Percentiles rank a stretch among this genome's conserved stretches.
These are phyloP conservation scores for Candida succiphila DNA, from an alignment of 805 yeast genomes.

Conservation along the genomic window DNA sequence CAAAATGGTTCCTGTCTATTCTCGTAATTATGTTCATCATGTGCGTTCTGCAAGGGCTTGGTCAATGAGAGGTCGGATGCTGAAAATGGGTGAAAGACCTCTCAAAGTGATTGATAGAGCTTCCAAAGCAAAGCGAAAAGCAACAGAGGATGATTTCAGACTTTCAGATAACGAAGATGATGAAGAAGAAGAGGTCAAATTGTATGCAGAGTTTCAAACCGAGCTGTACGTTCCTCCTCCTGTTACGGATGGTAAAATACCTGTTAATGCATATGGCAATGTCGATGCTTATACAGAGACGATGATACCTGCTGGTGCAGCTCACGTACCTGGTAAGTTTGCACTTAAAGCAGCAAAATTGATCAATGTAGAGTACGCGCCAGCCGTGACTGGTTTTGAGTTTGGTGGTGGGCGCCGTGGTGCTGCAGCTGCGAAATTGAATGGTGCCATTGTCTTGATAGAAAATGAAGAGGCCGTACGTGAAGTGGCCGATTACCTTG, in stretches of 20 bases:
- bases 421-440: slow-evolving; percentile 51
- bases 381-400: slow-evolving; percentile 82
- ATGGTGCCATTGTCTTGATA: slow-evolving; percentile 67
- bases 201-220: slow-evolving; percentile 77
- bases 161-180: slow-evolving; percentile 26
- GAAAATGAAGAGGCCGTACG: slow-evolving; percentile 53
- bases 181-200: slow-evolving; percentile 44
- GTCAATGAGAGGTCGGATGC: slow-evolving; percentile 71
- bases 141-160: slow-evolving; percentile 16
- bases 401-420: slow-evolving; percentile 29
- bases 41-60: slow-evolving; percentile 75
- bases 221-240: slow-evolving; percentile 59
- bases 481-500: slow-evolving; percentile 36
- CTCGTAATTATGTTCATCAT: slow-evolving; percentile 49
- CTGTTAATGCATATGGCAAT: slow-evolving; percentile 73
- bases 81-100: slow-evolving; percentile 65
- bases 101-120: slow-evolving; percentile 31
- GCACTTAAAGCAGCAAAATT: slow-evolving; percentile 65
- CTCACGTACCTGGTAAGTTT: slow-evolving; percentile 41
- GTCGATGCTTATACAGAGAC: slow-evolving; percentile 67
- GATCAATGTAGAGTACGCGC: slow-evolving; percentile 69
- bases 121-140: slow-evolving; percentile 10
- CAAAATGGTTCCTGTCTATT: slow-evolving; percentile 49
- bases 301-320: slow-evolving; percentile 82
- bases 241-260: slow-evolving; percentile 54